Evolutionary conservation across 345 rosid genomes (phyloP), one percentile per base, ranked within the genome.

Genomic region (Ricinus communis): DNA sequence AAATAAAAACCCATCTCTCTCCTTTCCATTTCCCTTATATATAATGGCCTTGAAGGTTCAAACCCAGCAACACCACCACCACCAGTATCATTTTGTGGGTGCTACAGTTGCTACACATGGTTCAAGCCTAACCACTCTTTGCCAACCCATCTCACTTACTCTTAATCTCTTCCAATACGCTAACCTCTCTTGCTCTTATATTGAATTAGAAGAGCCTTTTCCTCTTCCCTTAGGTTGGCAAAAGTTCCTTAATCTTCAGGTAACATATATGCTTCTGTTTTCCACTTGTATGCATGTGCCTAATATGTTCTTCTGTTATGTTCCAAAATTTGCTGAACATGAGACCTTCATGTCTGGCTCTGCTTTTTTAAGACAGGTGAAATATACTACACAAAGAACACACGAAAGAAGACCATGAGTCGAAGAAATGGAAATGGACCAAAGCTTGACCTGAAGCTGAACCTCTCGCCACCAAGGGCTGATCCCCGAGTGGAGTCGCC

Each of bases 371-470:
- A 30, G 74, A 47, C 66, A 41, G 71, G 79, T 38, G 69, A 33
- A 62, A 21, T 69, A 65, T 24, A 43, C 38, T 53, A 28, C 24
- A 10, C 8, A 41, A 38, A 43, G n/a, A 40, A 53, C 7, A 50
- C 5, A 16, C 16, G 13, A 33, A 79, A 77, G 68, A 33, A 33
- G 6, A 43, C 47, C 13, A 95, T 95, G 99, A 95, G 96, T 70
- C 82, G 91, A 55, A 85, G 93, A 74, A 88, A 82, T 46, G 86
- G 85, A 13, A 85, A 62, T 62, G 69, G 71, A 13, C 90, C 94
- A n/a, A 95, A 87, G 80, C 88, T 90, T 5, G 98, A 95, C 77
- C 70, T 92, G 81, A 93, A 89, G 83, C 90, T 95, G 82, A 90
- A 93, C 85, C 86, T 90, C 15, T 93, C 98, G 0, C 94, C 97